Evolutionary conservation across 106 monocot genomes (phyloP).

Genomic region (Allium cepa): DNA sequence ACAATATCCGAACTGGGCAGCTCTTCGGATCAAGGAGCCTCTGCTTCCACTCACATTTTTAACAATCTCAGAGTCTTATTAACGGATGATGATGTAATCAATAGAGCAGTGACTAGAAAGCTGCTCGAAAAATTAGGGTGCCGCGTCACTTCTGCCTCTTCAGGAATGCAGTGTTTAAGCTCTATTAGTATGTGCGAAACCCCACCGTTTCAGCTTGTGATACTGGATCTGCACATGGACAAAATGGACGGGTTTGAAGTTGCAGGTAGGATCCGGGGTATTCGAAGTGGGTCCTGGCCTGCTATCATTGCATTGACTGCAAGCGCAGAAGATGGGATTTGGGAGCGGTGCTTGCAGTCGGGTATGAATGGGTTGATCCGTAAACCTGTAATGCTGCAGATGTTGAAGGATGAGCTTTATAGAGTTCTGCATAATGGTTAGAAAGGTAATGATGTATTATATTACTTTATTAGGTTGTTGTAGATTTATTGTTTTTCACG

Average conservation of each 20-base stretch:
- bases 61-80: conserved; percentile 49
- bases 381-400: conserved; percentile 36
- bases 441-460: neutral
- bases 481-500: no score
- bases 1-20: conserved; percentile 12
- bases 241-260: conserved; percentile 36
- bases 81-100: conserved; percentile 36
- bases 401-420: conserved; percentile 45
- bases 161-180: conserved; percentile 33
- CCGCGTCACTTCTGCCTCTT: conserved; percentile 30
- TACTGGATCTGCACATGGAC: conserved; percentile 41
- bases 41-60: conserved; percentile 15
- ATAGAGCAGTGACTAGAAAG: conserved; percentile 34
- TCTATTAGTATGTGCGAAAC: conserved; percentile 13
- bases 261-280: conserved; percentile 28
- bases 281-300: conserved; percentile 35
- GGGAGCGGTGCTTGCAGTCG: conserved; percentile 49
- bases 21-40: neutral
- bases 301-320: conserved; percentile 45
- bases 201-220: conserved; percentile 37
- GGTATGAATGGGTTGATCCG: conserved; percentile 58
- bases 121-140: conserved; percentile 63
- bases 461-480: no score
- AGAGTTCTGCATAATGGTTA: conserved; percentile 41
- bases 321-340: conserved; percentile 25